These are phyloP conservation scores for Paecilomyces variotii DNA, from an alignment of 2,329 filamentous ascomycete species.

Conservation along the genomic window DNA sequence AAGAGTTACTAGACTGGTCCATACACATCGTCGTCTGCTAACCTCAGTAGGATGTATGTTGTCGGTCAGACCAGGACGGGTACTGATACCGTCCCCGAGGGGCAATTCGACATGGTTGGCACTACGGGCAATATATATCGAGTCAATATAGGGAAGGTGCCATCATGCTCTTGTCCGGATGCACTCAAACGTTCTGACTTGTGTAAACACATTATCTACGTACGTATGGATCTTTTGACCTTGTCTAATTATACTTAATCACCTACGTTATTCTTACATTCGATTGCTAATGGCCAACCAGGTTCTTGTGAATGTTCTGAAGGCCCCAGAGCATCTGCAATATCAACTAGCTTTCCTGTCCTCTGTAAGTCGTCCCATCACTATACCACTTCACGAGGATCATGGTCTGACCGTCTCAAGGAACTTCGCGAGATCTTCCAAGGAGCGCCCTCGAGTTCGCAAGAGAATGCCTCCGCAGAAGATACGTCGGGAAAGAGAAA, in stretches of 20 bases:
- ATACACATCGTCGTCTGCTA: not conserved
- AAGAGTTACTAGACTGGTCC: slow-evolving; percentile 1
- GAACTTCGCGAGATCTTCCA: slow-evolving; percentile 52
- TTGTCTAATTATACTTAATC: not conserved
- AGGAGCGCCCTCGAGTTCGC: slow-evolving; percentile 43
- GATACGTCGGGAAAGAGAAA: slow-evolving; percentile 46
- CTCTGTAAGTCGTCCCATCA: slow-evolving; percentile 26
- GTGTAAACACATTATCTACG: slow-evolving; percentile 58
- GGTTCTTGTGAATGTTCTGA: slow-evolving; percentile 51
- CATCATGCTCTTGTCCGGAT: slow-evolving; percentile 50
- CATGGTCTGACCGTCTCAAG: slow-evolving; percentile 9
- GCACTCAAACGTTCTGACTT: slow-evolving; percentile 44
- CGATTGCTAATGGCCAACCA: slow-evolving; percentile 16
- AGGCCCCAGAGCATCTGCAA: slow-evolving; percentile 46
- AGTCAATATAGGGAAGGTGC: slow-evolving; percentile 45
- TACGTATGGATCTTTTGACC: slow-evolving; percentile 18
- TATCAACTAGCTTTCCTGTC: slow-evolving; percentile 55
- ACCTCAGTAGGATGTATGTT: slow-evolving; percentile 45
- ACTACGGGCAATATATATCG: slow-evolving; percentile 56
- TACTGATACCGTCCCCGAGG: slow-evolving; percentile 38
- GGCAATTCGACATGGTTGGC: slow-evolving; percentile 51
- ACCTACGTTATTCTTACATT: not conserved
- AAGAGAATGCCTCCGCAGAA: slow-evolving; percentile 27
- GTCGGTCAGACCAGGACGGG: slow-evolving; percentile 42
- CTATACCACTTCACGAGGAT: not conserved